Conservation (phyloP, 2,329 filamentous ascomycete genomes). For the Arthrobotrys sinensis region DNA sequence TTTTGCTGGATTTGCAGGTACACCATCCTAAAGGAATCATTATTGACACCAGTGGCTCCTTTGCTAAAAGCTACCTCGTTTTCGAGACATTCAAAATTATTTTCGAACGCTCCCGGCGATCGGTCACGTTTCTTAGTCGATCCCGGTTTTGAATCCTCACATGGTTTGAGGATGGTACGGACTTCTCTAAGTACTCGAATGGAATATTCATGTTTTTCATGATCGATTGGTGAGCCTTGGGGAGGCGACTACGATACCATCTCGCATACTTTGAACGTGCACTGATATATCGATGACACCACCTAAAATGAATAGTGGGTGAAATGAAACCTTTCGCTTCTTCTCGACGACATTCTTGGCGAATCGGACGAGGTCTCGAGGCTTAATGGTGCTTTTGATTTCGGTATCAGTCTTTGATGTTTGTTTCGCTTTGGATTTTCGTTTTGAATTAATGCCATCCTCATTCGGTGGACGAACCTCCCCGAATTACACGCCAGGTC, state of each 20-base stretch:
- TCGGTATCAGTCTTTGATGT: neutral
- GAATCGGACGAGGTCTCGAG: conserved; percentile 16
- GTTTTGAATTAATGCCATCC: neutral
- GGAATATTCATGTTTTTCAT: conserved; percentile 27
- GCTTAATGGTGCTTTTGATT: neutral
- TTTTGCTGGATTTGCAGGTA: neutral
- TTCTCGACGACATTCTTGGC: conserved; percentile 17
- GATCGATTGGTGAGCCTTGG: neutral
- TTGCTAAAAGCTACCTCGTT: conserved; percentile 1
- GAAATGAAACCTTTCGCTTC: conserved; percentile 3
- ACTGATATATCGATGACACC: conserved; percentile 29
- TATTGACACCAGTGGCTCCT: neutral
- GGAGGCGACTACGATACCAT: conserved; percentile 28
- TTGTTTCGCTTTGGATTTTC: neutral
- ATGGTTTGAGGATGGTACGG: conserved; percentile 19
- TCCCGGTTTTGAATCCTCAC: neutral
- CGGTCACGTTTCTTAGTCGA: neutral
- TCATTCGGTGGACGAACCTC: neutral
- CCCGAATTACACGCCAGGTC: too few species aligned
- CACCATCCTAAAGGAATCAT: neutral
- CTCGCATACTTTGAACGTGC: conserved; percentile 29
- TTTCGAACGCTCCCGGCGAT: neutral
- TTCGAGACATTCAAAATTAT: conserved; percentile 26
- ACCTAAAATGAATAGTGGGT: conserved; percentile 12
- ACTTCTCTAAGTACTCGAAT: conserved; percentile 30